A percentile compares a stretch with the other conserved stretches of the same genome.
Evolutionary conservation across 257 asterid species (phyloP).

Genomic region (Salvia rosmarinus): DNA sequence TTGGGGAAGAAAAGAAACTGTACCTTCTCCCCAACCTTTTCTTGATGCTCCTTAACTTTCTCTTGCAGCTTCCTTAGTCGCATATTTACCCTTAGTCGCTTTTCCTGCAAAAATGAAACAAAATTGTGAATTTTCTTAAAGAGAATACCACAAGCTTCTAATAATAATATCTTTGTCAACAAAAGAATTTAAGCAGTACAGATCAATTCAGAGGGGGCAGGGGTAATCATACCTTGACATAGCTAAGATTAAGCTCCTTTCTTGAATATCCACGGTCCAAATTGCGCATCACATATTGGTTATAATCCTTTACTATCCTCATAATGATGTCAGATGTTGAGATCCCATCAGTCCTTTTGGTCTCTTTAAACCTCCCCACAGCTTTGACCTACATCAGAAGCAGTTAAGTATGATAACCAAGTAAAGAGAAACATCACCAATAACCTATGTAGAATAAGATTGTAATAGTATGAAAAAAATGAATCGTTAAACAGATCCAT

Average conservation of each 20-base stretch:
- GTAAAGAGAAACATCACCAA: constrained; percentile 6
- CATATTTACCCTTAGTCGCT: constrained; percentile 71
- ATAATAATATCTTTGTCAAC: neutral
- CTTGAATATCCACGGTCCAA: constrained; percentile 80
- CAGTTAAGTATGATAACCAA: constrained; percentile 24
- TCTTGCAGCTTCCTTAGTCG: constrained; percentile 70
- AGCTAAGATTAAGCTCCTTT: constrained; percentile 72
- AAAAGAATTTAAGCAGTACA: neutral
- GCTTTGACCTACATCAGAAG: constrained; percentile 58
- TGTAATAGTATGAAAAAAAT: neutral
- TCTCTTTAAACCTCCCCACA: constrained; percentile 75
- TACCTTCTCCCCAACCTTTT: constrained; percentile 82
- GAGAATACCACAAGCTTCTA: constrained; percentile 13
- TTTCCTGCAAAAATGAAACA: constrained; percentile 53
- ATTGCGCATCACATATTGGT: constrained; percentile 79
- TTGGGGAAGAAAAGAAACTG: constrained; percentile 1
- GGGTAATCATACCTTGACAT: constrained; percentile 58
- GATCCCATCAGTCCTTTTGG: constrained; percentile 71
- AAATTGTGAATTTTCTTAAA: constrained; percentile 25
- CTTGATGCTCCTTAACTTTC: constrained; percentile 79
- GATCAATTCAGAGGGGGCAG: constrained; percentile 21
- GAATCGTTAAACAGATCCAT: constrained; percentile 18
- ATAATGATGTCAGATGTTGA: constrained; percentile 78
- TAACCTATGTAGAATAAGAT: neutral
- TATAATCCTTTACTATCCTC: constrained; percentile 80